These are phyloP conservation scores for Mycena haematopus DNA, from an alignment of 768 basidiomycete genomes.

Conservation along the genomic window DNA sequence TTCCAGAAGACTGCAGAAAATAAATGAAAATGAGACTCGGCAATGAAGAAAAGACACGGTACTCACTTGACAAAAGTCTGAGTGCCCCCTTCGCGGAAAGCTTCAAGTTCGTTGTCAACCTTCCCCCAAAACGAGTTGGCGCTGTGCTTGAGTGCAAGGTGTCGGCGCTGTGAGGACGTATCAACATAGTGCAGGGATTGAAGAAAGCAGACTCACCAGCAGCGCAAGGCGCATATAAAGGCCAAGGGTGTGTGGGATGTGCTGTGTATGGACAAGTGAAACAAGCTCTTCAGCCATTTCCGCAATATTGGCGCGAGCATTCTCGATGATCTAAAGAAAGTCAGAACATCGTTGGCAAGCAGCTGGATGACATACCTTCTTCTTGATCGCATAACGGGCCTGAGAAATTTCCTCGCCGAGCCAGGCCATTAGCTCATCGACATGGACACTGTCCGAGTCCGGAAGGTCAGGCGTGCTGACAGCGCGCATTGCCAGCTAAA, in stretches of 20 bases:
- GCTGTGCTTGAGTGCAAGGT: constrained; percentile 1
- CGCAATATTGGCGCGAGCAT: not conserved
- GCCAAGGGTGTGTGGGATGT: constrained; percentile 5
- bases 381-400: constrained; percentile 14
- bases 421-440: not conserved
- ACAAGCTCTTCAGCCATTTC: not conserved
- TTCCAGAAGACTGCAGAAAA: not conserved
- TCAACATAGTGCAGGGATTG: not conserved
- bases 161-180: not conserved
- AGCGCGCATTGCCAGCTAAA: constrained; percentile 12
- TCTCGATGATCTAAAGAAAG: constrained; percentile 5
- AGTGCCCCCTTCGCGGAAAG: not conserved
- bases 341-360: not conserved
- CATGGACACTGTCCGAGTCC: constrained; percentile 4
- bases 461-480: constrained; percentile 6
- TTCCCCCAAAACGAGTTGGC: constrained; percentile 11
- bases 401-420: constrained; percentile 8
- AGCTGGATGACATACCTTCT: not conserved
- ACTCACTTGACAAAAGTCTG: constrained; percentile 5
- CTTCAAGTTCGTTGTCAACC: constrained; percentile 9
- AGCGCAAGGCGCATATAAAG: constrained; percentile 14
- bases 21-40: not conserved
- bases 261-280: constrained; percentile 4
- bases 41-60: not conserved
- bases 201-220: constrained; percentile 4